Evolutionary conservation across 108 stramenopile species (phyloP).

Genomic region (Pseudonitzschia pungens): DNA sequence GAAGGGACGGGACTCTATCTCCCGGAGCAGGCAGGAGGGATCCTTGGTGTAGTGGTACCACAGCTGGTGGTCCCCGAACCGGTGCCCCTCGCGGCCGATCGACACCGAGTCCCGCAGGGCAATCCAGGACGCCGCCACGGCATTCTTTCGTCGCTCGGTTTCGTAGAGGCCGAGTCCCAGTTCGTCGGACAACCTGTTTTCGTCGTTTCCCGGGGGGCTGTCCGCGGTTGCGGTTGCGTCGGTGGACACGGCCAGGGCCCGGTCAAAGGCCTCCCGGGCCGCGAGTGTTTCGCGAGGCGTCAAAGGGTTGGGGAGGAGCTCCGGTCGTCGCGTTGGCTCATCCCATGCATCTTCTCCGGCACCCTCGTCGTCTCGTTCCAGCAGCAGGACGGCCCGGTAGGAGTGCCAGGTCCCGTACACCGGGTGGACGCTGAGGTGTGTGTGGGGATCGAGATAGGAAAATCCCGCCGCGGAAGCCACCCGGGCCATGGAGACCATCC

Average conservation of each 20-base stretch:
- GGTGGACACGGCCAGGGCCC: not conserved
- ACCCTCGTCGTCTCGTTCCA: conserved; percentile 9
- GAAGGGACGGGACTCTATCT: conserved; percentile 23
- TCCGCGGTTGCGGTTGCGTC: not conserved
- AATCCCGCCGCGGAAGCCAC: conserved; percentile 43
- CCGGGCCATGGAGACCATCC: conserved; percentile 56
- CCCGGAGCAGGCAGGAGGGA: conserved; percentile 27
- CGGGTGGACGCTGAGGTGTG: conserved; percentile 54
- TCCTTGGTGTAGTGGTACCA: conserved; percentile 62
- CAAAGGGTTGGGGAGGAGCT: not conserved
- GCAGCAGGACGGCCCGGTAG: conserved; percentile 47
- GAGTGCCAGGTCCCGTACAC: conserved; percentile 53
- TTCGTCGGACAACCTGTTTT: not conserved
- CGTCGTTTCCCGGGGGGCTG: no score
- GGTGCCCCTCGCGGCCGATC: conserved; percentile 39
- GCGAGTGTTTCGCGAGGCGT: not conserved
- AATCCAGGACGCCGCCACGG: conserved; percentile 51
- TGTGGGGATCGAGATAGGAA: conserved; percentile 50
- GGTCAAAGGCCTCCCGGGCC: not conserved
- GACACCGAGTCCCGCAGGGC: conserved; percentile 40
- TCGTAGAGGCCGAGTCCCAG: not conserved
- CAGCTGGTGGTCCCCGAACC: conserved; percentile 43
- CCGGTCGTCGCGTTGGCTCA: not conserved
- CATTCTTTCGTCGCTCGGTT: not conserved
- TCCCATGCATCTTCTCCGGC: not conserved